These are phyloP conservation scores for Argentina anserina DNA, from an alignment of 306 rosid species.

Conservation along the genomic window DNA sequence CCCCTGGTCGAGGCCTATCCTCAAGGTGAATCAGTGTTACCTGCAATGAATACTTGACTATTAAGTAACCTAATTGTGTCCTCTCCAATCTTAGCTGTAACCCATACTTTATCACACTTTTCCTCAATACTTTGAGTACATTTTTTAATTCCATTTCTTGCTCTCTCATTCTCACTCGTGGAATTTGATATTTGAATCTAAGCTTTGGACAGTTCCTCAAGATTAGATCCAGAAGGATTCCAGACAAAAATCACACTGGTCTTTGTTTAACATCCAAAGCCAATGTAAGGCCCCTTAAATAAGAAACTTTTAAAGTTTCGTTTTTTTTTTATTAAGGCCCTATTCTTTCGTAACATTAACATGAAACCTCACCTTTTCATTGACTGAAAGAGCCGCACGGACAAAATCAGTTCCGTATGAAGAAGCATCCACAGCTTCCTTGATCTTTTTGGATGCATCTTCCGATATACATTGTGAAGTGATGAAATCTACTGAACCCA, in stretches of 20 bases:
- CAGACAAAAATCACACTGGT: neutral
- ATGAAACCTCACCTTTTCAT: slow-evolving; percentile 59
- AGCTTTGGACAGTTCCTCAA: neutral
- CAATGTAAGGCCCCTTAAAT: neutral
- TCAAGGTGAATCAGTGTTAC: slow-evolving; percentile 92
- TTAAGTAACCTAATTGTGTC: neutral
- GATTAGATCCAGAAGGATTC: neutral
- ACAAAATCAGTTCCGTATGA: slow-evolving; percentile 87
- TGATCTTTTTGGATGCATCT: slow-evolving; percentile 63
- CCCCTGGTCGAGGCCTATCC: slow-evolving; percentile 91
- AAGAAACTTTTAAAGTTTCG: neutral
- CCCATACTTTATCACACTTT: neutral
- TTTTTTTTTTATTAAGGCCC: no score
- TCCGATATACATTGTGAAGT: slow-evolving; percentile 74
- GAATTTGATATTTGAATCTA: neutral
- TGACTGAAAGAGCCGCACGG: slow-evolving; percentile 84
- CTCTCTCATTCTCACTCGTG: neutral
- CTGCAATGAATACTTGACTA: slow-evolving; percentile 33
- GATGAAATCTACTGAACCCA: slow-evolving; percentile 94
- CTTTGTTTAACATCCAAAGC: neutral
- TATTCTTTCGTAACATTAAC: neutral
- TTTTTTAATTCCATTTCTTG: neutral
- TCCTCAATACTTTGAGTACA: neutral
- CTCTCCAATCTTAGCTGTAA: neutral
- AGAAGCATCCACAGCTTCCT: slow-evolving; percentile 80